Percentiles rank a stretch among this genome's conserved stretches.
Conservation (phyloP, 306 rosid species). For the Cicer bijugum region DNA sequence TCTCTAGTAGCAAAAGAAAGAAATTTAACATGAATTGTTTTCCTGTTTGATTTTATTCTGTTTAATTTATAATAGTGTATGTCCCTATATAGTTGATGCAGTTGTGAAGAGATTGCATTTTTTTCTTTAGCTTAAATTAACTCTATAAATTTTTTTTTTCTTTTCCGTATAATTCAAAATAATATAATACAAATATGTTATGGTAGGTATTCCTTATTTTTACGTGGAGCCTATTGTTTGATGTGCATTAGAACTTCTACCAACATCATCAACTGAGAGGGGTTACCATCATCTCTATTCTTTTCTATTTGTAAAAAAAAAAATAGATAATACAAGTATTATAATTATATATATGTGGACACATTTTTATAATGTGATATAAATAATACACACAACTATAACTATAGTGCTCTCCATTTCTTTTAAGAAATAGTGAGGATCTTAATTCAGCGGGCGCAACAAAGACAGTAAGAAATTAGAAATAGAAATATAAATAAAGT, state of each 20-base stretch:
- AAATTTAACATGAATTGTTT: background rate
- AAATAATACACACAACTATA: too few species aligned
- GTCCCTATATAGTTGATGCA: background rate
- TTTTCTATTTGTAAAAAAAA: too few species aligned
- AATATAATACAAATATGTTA: background rate
- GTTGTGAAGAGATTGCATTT: constrained; percentile 5
- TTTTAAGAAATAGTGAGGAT: too few species aligned
- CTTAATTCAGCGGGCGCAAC: too few species aligned
- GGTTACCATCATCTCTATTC: too few species aligned
- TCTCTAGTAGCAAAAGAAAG: background rate
- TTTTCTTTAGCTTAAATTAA: background rate
- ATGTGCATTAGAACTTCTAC: background rate
- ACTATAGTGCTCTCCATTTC: too few species aligned
- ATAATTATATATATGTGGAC: too few species aligned
- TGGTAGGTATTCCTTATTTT: background rate
- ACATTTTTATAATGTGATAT: too few species aligned
- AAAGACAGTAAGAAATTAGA: too few species aligned
- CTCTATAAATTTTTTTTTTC: background rate
- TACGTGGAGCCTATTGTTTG: background rate
- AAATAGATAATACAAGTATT: too few species aligned
- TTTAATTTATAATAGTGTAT: constrained; percentile 33
- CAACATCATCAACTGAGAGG: too few species aligned
- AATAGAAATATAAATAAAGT: too few species aligned
- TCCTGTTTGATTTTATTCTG: constrained; percentile 5
- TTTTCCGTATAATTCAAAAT: background rate